Percentiles rank a stretch among this genome's conserved stretches.
phyloP scores from a whole-genome alignment of 495 filamentous ascomycete genomes.

The Hypoxylon rickii region DNA sequence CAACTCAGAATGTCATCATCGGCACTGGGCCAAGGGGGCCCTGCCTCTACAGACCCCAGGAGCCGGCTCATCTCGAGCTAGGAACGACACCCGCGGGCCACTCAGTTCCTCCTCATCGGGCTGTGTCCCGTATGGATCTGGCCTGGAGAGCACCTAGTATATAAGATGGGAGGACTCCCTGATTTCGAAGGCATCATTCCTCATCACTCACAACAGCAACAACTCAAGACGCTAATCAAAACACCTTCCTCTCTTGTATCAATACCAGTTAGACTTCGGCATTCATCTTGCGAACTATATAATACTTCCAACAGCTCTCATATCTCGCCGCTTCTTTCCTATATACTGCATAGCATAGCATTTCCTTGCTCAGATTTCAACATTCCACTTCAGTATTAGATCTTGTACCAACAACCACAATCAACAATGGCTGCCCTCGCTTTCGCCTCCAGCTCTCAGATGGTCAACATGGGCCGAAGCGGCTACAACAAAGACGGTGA shows the following conservation, averaged over 20 bases:
- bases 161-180: slow-evolving; percentile 37
- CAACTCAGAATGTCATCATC: slow-evolving; percentile 15
- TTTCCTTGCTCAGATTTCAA: background rate
- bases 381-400: background rate
- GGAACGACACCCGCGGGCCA: slow-evolving; percentile 19
- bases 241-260: slow-evolving; percentile 10
- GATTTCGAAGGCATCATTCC: slow-evolving; percentile 28
- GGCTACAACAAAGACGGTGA: slow-evolving; percentile 43
- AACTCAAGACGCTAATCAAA: slow-evolving; percentile 25
- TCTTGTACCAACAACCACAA: background rate
- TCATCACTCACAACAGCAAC: slow-evolving; percentile 38
- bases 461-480: slow-evolving; percentile 37
- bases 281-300: slow-evolving; percentile 5
- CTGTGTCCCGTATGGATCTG: slow-evolving; percentile 7
- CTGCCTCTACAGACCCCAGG: slow-evolving; percentile 8
- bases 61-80: slow-evolving; percentile 8
- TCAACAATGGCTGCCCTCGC: slow-evolving; percentile 48
- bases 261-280: slow-evolving; percentile 9
- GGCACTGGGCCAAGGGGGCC: slow-evolving; percentile 16
- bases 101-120: slow-evolving; percentile 3
- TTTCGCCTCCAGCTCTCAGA: slow-evolving; percentile 28
- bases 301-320: background rate
- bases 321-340: slow-evolving; percentile 1
- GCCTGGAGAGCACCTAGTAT: slow-evolving; percentile 20
- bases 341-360: slow-evolving; percentile 8